Evolutionary conservation across 2,329 filamentous ascomycete genomes (phyloP), one percentile per base, ranked within the genome.

Genomic region (Tolypocladium pustulatum): DNA sequence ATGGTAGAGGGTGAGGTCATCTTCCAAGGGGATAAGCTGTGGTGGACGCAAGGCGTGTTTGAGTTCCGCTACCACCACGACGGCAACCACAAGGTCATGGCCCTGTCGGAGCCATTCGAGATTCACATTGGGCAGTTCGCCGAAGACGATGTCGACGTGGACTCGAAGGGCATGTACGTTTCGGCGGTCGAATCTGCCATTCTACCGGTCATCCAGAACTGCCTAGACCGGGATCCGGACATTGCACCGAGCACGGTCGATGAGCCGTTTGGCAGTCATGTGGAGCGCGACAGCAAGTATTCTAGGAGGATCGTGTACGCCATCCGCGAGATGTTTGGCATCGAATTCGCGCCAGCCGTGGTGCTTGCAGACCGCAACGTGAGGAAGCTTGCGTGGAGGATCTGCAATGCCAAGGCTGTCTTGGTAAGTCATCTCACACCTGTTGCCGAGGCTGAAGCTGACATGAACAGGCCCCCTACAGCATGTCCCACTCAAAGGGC

Each of bases 31-130:
- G 92, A 97, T 75, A 96, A 96, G 75, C 81, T 97, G 2, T 99
- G 91, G 87, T 99, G 94, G 94, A 96, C 89, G 0, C 89, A 93
- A 61, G 94, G 94, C 58, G 89, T 95, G 3, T 99, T 96, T 68
- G 94, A 99, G 69, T 95, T 99, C 77, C 86, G 94, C 46, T 97
- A 97, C 74, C 94, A 99, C 73, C 94, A 99, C 73, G 87, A 90
- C 65, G 91, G 91, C 58, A 89, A 88, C 67, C 91, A 99, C 74
- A 90, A 89, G 64, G 92, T 96, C 68, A 94, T 99, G 89, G 85
- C 91, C 22, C 89, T 97, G 61, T 97, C 92, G 6, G 83, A 91
- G 65, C 92, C 94, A 0, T 99, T 99, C 66, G 93, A 97, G 72
- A 88, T 97, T 59, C 85, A 86, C 53, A 91, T 97, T 62, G 79